Conservation (phyloP, 192 early-diverging fungal genomes). For the Coemansia sp. region DNA sequence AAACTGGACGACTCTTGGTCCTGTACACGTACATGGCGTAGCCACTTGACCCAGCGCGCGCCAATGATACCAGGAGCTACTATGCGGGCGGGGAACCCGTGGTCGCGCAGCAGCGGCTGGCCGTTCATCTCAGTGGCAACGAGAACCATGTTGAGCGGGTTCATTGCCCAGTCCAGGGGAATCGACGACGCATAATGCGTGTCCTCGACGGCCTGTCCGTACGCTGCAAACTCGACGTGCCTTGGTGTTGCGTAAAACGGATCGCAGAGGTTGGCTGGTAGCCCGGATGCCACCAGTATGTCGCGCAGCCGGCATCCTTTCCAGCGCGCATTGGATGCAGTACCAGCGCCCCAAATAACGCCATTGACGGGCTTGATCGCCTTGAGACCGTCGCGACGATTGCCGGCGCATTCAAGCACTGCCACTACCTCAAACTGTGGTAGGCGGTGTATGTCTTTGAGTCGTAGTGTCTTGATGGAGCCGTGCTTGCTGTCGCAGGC, state of each 20-base stretch:
- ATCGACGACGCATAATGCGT: slow-evolving; percentile 78
- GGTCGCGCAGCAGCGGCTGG: slow-evolving; percentile 65
- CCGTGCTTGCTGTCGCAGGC: slow-evolving; percentile 1
- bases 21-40: slow-evolving; percentile 58
- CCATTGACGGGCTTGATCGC: slow-evolving; percentile 73
- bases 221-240: slow-evolving; percentile 63
- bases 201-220: slow-evolving; percentile 66
- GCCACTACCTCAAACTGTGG: slow-evolving; percentile 58
- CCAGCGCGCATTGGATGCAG: slow-evolving; percentile 77
- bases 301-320: slow-evolving; percentile 73
- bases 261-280: slow-evolving; percentile 51
- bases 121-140: slow-evolving; percentile 84
- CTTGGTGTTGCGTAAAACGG: slow-evolving; percentile 41
- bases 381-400: slow-evolving; percentile 75
- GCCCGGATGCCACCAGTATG: slow-evolving; percentile 62
- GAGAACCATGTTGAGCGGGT: slow-evolving; percentile 65
- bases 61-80: slow-evolving; percentile 88
- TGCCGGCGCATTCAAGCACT: slow-evolving; percentile 81
- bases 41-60: slow-evolving; percentile 85
- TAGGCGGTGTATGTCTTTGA: slow-evolving; percentile 57
- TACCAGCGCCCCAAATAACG: slow-evolving; percentile 76
- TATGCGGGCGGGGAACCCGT: slow-evolving; percentile 83
- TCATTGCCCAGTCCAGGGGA: slow-evolving; percentile 60
- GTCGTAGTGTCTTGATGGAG: slow-evolving; percentile 30
- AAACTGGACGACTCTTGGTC: slow-evolving; percentile 57